Evolutionary conservation across 164 flowering plant species (phyloP).

Genomic region (Paratinospora sagittata): DNA sequence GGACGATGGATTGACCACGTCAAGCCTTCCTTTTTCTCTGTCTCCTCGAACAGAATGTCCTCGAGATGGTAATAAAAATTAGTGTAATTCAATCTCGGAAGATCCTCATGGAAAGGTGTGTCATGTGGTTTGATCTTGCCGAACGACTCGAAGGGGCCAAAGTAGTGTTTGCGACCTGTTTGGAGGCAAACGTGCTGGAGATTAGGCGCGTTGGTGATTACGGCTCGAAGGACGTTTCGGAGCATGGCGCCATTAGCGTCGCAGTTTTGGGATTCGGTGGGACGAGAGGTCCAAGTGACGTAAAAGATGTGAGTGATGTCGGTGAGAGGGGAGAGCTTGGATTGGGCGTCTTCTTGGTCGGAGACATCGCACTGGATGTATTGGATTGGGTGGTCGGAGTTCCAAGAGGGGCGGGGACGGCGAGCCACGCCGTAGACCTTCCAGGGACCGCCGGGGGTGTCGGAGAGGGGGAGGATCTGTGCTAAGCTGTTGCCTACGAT

Average conservation of each 20-base stretch:
- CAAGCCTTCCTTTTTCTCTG: conserved; percentile 39
- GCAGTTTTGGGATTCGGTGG: conserved; percentile 53
- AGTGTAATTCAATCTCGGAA: conserved; percentile 44
- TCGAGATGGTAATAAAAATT: conserved; percentile 66
- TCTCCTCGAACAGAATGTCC: conserved; percentile 55
- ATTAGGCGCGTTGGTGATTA: conserved; percentile 56
- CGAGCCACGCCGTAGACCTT: too few species aligned
- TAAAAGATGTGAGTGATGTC: conserved; percentile 80
- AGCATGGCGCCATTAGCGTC: conserved; percentile 58
- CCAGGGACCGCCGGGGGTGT: too few species aligned
- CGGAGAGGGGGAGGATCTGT: too few species aligned
- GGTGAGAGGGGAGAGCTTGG: conserved; percentile 42
- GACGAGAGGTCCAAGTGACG: conserved; percentile 44
- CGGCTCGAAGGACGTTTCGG: conserved; percentile 51
- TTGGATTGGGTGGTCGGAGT: conserved; percentile 47
- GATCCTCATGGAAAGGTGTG: conserved; percentile 62
- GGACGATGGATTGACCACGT: conserved; percentile 78
- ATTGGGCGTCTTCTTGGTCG: conserved; percentile 36
- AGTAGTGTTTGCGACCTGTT: conserved; percentile 63
- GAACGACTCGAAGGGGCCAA: conserved; percentile 42
- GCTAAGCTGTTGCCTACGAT: too few species aligned
- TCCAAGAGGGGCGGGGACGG: conserved; percentile 63
- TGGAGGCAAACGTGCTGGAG: conserved; percentile 65
- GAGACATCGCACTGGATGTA: conserved; percentile 74
- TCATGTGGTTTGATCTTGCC: conserved; percentile 40